These are phyloP conservation scores for Narthecium ossifragum DNA, from an alignment of 106 monocot species.

Conservation along the genomic window DNA sequence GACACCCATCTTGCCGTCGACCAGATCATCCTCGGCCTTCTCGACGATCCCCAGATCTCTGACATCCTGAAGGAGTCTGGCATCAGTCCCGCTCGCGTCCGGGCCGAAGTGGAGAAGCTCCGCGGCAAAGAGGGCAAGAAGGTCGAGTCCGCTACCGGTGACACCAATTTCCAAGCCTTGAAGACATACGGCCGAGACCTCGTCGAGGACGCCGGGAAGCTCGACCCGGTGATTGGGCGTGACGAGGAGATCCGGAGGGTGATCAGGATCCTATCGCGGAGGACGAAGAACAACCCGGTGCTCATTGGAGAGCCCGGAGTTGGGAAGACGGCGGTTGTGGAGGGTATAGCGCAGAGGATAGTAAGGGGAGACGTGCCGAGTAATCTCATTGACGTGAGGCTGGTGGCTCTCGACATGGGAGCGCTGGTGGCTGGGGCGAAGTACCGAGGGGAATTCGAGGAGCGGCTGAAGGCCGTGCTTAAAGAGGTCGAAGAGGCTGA, in stretches of 20 bases:
- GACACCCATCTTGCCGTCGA: constrained; percentile 63
- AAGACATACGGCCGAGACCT: constrained; percentile 56
- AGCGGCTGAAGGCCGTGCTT: constrained; percentile 58
- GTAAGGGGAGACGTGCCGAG: constrained; percentile 57
- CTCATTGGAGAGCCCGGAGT: constrained; percentile 79
- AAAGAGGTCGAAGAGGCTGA: constrained; percentile 64
- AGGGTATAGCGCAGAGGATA: constrained; percentile 66
- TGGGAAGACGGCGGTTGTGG: constrained; percentile 68
- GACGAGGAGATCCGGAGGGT: constrained; percentile 58
- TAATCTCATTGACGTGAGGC: constrained; percentile 48
- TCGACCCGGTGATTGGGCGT: constrained; percentile 57
- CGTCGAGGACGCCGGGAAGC: constrained; percentile 65
- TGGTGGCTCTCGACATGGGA: constrained; percentile 65
- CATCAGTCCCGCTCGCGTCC: constrained; percentile 14
- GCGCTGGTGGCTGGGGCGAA: constrained; percentile 57
- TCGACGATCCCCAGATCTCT: constrained; percentile 43
- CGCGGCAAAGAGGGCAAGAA: constrained; percentile 48
- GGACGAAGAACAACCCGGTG: constrained; percentile 68
- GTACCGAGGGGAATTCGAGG: constrained; percentile 60
- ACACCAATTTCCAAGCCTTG: constrained; percentile 55
- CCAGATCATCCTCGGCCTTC: constrained; percentile 42
- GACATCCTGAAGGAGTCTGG: constrained; percentile 56
- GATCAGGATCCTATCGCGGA: constrained; percentile 39
- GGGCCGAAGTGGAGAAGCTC: constrained; percentile 50
- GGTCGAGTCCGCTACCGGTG: constrained; percentile 52